Conservation (phyloP, 2,329 filamentous ascomycete genomes). For the Penicillium palitans region DNA sequence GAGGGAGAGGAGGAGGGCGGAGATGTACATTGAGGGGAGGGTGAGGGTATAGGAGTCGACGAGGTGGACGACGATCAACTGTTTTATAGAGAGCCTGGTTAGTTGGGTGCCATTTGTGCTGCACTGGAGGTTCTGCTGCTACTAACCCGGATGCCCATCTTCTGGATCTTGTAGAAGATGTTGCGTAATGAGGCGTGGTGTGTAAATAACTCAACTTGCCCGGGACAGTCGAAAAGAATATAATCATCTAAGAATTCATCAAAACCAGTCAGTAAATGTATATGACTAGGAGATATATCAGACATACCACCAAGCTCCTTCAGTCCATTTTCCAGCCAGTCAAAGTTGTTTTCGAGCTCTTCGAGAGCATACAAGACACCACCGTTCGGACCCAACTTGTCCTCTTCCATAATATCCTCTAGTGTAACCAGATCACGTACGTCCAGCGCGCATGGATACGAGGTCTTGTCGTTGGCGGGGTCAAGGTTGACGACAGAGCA, state of each 20-base stretch:
- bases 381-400: constrained; percentile 87
- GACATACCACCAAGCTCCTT: constrained; percentile 66
- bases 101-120: background rate
- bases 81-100: constrained; percentile 16
- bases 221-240: constrained; percentile 91
- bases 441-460: constrained; percentile 85
- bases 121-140: background rate
- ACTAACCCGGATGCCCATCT: constrained; percentile 84
- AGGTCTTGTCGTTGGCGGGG: constrained; percentile 90
- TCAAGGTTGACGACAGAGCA: constrained; percentile 96
- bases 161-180: constrained; percentile 87
- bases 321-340: constrained; percentile 83
- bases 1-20: constrained; percentile 86
- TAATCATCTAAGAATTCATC: constrained; percentile 70
- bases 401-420: constrained; percentile 92
- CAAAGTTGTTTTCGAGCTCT: constrained; percentile 89
- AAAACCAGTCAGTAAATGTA: background rate
- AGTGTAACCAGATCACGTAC: constrained; percentile 85
- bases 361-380: constrained; percentile 91
- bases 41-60: constrained; percentile 93
- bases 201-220: constrained; percentile 95
- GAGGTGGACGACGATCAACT: constrained; percentile 92
- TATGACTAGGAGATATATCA: background rate
- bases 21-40: constrained; percentile 90
- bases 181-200: constrained; percentile 90